Base-by-base conservation (phyloP, 2,329 filamentous ascomycete genomes). In the Diaporthe sp. region DNA sequence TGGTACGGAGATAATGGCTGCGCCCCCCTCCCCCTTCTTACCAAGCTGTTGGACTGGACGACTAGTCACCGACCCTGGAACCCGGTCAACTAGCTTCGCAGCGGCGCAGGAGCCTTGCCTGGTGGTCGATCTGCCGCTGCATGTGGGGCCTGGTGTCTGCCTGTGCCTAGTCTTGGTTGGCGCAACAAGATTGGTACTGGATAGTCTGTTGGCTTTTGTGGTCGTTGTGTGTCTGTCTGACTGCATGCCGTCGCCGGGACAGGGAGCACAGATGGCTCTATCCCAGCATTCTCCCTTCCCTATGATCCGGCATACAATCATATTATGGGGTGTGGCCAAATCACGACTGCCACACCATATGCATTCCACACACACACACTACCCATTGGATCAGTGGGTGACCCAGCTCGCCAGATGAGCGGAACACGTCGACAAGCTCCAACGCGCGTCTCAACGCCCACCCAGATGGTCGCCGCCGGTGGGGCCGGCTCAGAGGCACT, bases 111-210 rank as follows among this genome's bases (percentile, higher is more conserved):
- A 60, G 72, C 54, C 70, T 68, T 67, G 54, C 58, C 66, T 57
- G 72, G 60, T 60, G 72, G 68, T 72, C 73, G 58, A 72, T 72
- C 68, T 72, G 73, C 73, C 40, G 68, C 58, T 64, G 33, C 58
- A 25, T 25, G 64, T 68, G 64, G 64, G 50, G 64, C 64, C 47
- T 19, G 45, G 64, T 28, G 33, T 64, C 64, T 67, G 45, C 15
- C 40, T 68, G 64, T 68, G 64, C 47, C 64, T 40, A 50, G 64
- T 35, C 45, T 38, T 38, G 45, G 64, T 40, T n/a, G 38, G 33
- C 33, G 47, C 45, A 22, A 67, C 45, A 10, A 67, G 45, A 54
- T 7, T 54, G 45, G 42, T 13, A 40, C 60, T 28, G 33, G 64
- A 25, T 35, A 52, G 61, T 52, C 42, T 52, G 64, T 52, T 67